These are phyloP conservation scores for Viola pubescens DNA, from an alignment of 441 rosid species.

Conservation along the genomic window DNA sequence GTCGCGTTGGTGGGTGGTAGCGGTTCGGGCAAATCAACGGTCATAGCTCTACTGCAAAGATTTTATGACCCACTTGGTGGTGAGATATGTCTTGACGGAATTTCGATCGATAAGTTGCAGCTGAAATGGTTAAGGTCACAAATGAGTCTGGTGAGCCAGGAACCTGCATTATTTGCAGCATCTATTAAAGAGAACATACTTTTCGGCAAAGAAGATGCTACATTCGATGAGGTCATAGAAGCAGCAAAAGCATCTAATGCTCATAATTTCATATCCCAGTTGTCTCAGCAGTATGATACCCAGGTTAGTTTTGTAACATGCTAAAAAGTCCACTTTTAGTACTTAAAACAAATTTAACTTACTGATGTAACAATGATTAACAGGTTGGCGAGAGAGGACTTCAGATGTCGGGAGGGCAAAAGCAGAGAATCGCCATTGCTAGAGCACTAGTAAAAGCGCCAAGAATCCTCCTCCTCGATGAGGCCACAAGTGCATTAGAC, in stretches of 20 bases:
- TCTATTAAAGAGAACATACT: conserved; percentile 67
- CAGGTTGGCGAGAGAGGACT: no score
- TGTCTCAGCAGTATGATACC: conserved; percentile 61
- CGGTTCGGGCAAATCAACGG: conserved; percentile 71
- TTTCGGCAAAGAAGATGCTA: conserved; percentile 68
- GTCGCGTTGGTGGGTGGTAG: conserved; percentile 49
- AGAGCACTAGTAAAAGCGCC: no score
- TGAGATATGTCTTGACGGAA: conserved; percentile 58
- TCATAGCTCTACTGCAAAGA: conserved; percentile 61
- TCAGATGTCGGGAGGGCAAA: no score
- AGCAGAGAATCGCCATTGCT: no score
- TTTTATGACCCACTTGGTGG: conserved; percentile 66
- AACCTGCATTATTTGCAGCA: conserved; percentile 68
- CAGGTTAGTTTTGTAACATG: conserved; percentile 36
- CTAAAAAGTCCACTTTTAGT: no score
- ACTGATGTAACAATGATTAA: no score
- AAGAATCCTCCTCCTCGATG: no score
- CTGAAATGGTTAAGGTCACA: conserved; percentile 68
- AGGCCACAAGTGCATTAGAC: no score
- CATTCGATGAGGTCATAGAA: conserved; percentile 44
- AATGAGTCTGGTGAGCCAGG: conserved; percentile 84
- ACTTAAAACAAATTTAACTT: no score
- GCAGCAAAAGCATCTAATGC: conserved; percentile 78
- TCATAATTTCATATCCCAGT: conserved; percentile 48
- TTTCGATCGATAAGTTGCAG: conserved; percentile 43